Conservation (phyloP, 2,329 filamentous ascomycete genomes). For the Botrytis fabae region DNA sequence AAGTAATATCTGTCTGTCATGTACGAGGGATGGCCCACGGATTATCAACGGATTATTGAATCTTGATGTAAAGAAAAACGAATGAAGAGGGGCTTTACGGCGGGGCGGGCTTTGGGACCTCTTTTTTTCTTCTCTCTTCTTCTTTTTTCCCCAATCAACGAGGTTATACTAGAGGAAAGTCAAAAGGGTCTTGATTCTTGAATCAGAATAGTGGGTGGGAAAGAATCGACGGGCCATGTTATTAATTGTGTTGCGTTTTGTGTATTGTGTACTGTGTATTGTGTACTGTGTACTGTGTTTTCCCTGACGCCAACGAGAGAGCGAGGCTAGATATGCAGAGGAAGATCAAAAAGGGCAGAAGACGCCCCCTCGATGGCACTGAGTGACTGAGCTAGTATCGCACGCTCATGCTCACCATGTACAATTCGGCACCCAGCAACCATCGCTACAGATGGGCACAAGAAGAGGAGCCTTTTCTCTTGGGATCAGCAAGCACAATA, state of each 20-base stretch:
- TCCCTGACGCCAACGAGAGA: neutral
- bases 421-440: neutral
- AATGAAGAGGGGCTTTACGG: slow-evolving; percentile 11
- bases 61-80: neutral
- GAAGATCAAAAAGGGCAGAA: slow-evolving; percentile 10
- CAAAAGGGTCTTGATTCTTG: neutral
- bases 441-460: neutral
- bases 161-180: slow-evolving; percentile 6
- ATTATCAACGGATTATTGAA: slow-evolving; percentile 4
- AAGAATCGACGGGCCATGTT: neutral
- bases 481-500: neutral
- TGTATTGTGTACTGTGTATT: neutral
- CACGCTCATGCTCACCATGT: neutral
- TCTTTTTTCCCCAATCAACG: slow-evolving; percentile 8
- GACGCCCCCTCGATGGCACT: neutral
- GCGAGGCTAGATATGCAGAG: neutral
- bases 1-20: neutral
- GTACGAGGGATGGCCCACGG: neutral
- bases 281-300: neutral
- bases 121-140: neutral
- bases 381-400: neutral
- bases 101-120: neutral
- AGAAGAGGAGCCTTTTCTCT: slow-evolving; percentile 3
- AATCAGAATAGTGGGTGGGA: neutral
- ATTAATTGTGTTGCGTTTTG: neutral